Evolutionary conservation across 2,329 filamentous ascomycete genomes (phyloP).

Genomic region (Aureobasidium mangrovei): DNA sequence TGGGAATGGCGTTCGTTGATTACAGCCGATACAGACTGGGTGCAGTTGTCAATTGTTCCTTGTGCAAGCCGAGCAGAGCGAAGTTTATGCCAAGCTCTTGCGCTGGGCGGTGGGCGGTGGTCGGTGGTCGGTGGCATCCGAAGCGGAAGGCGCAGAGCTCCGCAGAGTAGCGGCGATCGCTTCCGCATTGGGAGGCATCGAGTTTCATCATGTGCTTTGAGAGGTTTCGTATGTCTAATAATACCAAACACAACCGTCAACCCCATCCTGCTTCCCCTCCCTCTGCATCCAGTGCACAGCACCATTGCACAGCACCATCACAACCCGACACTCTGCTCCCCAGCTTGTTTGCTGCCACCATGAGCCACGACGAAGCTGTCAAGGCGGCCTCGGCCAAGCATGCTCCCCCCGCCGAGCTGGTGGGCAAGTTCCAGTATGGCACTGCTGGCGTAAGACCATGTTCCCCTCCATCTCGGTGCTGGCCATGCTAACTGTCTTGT

Average conservation of each 20-base stretch:
- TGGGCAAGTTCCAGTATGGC: constrained; percentile 47
- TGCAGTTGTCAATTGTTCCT: too few relatives aligned
- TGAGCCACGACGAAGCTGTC: constrained; percentile 15
- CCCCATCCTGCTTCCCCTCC: not conserved
- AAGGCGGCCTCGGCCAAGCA: constrained; percentile 22
- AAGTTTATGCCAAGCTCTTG: too few relatives aligned
- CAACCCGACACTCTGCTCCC: not conserved
- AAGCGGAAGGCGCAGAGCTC: not conserved
- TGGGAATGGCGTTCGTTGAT: not conserved
- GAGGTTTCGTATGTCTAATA: constrained; percentile 10
- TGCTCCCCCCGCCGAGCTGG: constrained; percentile 23
- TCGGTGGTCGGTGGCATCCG: not conserved
- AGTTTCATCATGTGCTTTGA: not conserved
- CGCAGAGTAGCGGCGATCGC: not conserved
- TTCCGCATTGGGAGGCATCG: not conserved
- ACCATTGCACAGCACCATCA: not conserved
- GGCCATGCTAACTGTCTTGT: constrained; percentile 5
- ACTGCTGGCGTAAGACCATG: constrained; percentile 40
- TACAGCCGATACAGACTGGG: too few relatives aligned
- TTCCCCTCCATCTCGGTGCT: not conserved
- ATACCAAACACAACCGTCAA: not conserved
- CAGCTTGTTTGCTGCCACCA: not conserved
- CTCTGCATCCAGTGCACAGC: not conserved
- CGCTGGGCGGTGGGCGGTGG: not conserved
- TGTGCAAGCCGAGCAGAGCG: too few relatives aligned